Evolutionary conservation across 164 flowering plant species (phyloP).

Genomic region (Dillenia suffruticosa): DNA sequence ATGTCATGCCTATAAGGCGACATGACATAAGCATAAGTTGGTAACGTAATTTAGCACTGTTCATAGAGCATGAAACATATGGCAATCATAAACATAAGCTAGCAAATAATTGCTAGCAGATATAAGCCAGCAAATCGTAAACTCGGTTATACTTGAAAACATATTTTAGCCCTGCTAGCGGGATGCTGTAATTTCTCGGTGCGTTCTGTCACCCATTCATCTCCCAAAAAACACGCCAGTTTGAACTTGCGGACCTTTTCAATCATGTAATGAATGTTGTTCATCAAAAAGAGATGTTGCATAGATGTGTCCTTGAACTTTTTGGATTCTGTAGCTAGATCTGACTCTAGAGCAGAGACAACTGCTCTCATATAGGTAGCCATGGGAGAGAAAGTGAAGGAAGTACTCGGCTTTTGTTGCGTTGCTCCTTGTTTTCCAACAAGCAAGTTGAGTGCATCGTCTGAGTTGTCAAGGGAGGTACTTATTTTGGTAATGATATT

Average conservation of each 20-base stretch:
- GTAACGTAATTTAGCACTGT: no score
- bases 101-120: no score
- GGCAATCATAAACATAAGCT: no score
- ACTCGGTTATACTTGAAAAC: no score
- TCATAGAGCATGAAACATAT: no score
- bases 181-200: conserved; percentile 34
- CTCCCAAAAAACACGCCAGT: conserved; percentile 43
- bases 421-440: conserved; percentile 14
- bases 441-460: conserved; percentile 26
- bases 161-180: conserved; percentile 3
- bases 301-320: conserved; percentile 56
- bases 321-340: conserved; percentile 40
- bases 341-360: conserved; percentile 36
- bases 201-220: conserved; percentile 44
- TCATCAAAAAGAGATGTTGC: conserved; percentile 61
- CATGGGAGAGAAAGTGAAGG: conserved; percentile 18
- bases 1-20: no score
- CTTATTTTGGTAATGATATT: conserved; percentile 49
- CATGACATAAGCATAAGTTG: no score
- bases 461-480: conserved; percentile 19
- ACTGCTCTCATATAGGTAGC: conserved; percentile 37
- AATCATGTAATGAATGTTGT: conserved; percentile 62
- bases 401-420: no score
- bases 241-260: conserved; percentile 45
- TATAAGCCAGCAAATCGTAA: no score